Base-by-base conservation (phyloP, 306 rosid species). In the Casuarina equisetifolia region DNA sequence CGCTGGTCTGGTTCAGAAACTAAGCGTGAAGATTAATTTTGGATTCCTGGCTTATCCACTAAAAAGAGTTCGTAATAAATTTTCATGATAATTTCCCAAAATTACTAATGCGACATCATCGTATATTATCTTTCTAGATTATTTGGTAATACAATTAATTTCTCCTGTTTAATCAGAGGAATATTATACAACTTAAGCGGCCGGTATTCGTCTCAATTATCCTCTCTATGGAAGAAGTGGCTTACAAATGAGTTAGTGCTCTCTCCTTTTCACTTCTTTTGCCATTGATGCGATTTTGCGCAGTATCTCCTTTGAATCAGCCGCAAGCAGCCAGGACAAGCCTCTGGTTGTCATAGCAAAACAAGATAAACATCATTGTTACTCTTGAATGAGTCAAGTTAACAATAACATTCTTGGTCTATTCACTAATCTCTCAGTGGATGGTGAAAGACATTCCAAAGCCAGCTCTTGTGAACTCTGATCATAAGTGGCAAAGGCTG, bases 1-100 rank as follows among this genome's bases (percentile, higher is more conserved):
- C 4, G n/a, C 64, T 49, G 32, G 43, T 69, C 40, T 68, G n/a
- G 49, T 75, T 50, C 15, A 61, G 48, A 62, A 74, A 75, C 77
- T 70, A 72, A n/a, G 54, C 36, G 43, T 39, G 7, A 1, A 6
- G 76, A 32, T n/a, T 17, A 3, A 44, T 52, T 39, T 36, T 53
- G 58, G 45, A 54, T 50, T 64, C 25, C 74, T 75, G 25, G 66
- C 55, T 59, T 40, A 16, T 6, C n/a, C 38, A 66, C 45, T 74
- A 74, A 57, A 70, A 3, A 59, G 5, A 58, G 52, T 74, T 57
- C 13, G 69, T 55, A 44, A 68, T 44, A 4, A 4, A 6, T 17
- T 19, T 69, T 46, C 35, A 63, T 13, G 19, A 19, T 15, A 63
- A 63, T 66, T 9, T 66, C 35, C 71, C 15, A 61, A 17, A 17